Conservation (phyloP, 176 grass and related monocot species). For the Avena eriantha region DNA sequence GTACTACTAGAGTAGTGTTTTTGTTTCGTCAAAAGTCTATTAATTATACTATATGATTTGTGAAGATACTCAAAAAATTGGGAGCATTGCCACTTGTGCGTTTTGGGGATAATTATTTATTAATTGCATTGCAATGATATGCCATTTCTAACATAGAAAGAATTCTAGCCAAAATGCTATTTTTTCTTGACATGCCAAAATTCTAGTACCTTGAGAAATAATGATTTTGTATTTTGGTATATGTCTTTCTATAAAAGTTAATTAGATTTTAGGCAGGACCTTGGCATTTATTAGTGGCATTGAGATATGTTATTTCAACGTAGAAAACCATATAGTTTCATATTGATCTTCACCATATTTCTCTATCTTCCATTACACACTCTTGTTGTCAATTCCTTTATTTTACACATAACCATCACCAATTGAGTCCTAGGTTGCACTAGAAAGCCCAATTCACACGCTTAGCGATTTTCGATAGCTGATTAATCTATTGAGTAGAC, state of each 20-base stretch:
- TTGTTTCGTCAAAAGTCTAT: not conserved
- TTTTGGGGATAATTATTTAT: not conserved
- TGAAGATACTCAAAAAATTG: conserved; percentile 1
- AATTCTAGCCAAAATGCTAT: not conserved
- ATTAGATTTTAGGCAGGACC: not conserved
- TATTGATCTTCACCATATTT: too few species aligned
- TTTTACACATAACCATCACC: too few species aligned
- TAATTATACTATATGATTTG: not conserved
- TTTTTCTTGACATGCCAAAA: too few species aligned
- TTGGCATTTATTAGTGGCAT: too few species aligned
- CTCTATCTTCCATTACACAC: too few species aligned
- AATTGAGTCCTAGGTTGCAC: too few species aligned
- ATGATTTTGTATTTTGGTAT: not conserved
- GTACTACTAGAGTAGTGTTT: not conserved
- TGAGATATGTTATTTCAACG: too few species aligned
- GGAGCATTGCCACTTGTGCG: not conserved
- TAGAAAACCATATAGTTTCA: too few species aligned
- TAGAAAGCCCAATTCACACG: too few species aligned
- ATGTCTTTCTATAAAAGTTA: not conserved
- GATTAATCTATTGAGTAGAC: too few species aligned
- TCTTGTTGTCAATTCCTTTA: too few species aligned
- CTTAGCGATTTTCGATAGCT: too few species aligned
- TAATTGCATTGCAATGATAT: not conserved
- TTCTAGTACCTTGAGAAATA: not conserved
- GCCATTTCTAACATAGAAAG: not conserved